phyloP scores from a whole-genome alignment of 345 rosid genomes.

The Lepidium aucheri region DNA sequence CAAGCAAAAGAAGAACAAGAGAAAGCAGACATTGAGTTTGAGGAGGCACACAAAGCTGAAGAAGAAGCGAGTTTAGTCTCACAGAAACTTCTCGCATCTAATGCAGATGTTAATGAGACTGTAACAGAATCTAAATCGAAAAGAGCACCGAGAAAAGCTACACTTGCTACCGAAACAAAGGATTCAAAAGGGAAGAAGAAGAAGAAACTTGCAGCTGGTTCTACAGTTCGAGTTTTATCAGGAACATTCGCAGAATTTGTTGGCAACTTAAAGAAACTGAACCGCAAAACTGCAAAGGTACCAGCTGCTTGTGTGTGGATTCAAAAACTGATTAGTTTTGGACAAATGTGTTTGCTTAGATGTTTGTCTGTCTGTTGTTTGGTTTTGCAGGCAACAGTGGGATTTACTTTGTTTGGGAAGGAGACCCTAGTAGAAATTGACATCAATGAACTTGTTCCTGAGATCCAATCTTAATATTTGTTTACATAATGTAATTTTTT shows the following conservation, averaged over 20 bases:
- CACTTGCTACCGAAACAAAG: constrained; percentile 20
- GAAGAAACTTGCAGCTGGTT: constrained; percentile 43
- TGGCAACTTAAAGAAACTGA: constrained; percentile 67
- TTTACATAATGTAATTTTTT: neutral
- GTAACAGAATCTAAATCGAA: constrained; percentile 31
- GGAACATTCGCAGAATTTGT: constrained; percentile 72
- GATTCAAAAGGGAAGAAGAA: constrained; percentile 31
- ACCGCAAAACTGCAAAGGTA: constrained; percentile 73
- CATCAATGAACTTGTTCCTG: constrained; percentile 60
- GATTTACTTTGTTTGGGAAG: constrained; percentile 71
- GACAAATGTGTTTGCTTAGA: neutral
- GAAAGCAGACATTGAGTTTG: constrained; percentile 53
- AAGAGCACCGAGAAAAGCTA: constrained; percentile 23
- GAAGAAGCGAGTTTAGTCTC: constrained; percentile 25
- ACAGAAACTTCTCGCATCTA: constrained; percentile 1
- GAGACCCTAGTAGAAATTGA: constrained; percentile 75
- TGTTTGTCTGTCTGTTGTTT: neutral
- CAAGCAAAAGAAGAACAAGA: constrained; percentile 76
- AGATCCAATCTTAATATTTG: constrained; percentile 30
- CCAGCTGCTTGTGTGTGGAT: neutral
- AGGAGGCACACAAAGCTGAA: constrained; percentile 35
- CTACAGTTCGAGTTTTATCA: constrained; percentile 61
- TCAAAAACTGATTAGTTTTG: neutral
- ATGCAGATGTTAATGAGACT: constrained; percentile 22
- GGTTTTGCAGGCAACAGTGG: constrained; percentile 76